These are phyloP conservation scores for Aspergillus hiratsukae DNA, from an alignment of 2,329 filamentous ascomycete species.

Conservation along the genomic window DNA sequence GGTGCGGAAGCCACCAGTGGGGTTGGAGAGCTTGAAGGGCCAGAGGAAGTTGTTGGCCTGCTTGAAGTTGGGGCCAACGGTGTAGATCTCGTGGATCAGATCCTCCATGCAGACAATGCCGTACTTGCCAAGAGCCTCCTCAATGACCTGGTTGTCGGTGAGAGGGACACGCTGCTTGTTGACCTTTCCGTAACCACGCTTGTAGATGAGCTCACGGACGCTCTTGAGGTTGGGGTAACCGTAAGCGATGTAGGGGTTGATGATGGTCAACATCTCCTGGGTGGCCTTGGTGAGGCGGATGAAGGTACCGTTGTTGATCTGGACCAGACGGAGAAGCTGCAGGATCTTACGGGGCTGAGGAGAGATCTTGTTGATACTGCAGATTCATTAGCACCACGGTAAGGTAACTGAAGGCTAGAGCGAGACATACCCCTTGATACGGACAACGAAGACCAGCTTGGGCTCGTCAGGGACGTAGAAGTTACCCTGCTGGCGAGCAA, in stretches of 20 bases:
- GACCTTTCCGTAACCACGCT: conserved; percentile 98
- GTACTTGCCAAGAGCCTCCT: conserved; percentile 95
- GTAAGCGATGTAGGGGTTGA: conserved; percentile 98
- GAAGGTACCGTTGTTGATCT: conserved; percentile 99
- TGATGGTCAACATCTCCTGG: conserved; percentile 92
- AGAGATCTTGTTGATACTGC: conserved; percentile 99
- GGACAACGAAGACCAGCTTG: conserved; percentile 95
- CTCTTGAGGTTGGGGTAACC: conserved; percentile 99
- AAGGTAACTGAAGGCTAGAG: background rate
- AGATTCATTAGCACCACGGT: conserved; percentile 6
- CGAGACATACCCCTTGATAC: conserved; percentile 82
- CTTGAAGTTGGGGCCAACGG: conserved; percentile 99
- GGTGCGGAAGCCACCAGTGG: conserved; percentile 89
- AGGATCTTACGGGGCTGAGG: conserved; percentile 99
- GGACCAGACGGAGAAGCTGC: conserved; percentile 96
- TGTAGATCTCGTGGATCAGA: conserved; percentile 98
- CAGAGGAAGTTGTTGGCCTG: conserved; percentile 98
- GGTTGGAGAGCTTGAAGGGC: conserved; percentile 99
- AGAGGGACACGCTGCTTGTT: conserved; percentile 96
- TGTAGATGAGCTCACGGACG: conserved; percentile 99
- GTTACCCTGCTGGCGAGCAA: conserved; percentile 85
- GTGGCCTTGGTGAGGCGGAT: conserved; percentile 97
- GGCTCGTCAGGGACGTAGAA: conserved; percentile 93
- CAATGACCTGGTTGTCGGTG: conserved; percentile 96
- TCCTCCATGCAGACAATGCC: conserved; percentile 99